These are phyloP conservation scores for Fraxinus sp. DNA, from an alignment of 305 asterid genomes.

Conservation along the genomic window DNA sequence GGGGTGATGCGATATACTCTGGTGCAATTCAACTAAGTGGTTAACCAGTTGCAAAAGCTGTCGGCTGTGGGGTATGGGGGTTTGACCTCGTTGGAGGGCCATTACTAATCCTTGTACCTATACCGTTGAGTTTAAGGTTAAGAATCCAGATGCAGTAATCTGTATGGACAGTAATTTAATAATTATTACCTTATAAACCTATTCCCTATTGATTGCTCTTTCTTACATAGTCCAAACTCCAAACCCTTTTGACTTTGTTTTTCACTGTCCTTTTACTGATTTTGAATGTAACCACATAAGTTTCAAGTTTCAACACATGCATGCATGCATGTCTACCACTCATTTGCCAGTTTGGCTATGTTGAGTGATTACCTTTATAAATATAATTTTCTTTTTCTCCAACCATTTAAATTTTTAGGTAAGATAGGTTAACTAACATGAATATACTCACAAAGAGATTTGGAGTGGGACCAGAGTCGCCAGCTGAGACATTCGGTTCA, in stretches of 20 bases:
- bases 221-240: no score
- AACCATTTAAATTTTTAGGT: no score
- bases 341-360: not conserved
- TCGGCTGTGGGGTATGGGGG: not conserved
- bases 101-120: not conserved
- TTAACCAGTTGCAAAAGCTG: not conserved
- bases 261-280: not conserved
- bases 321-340: not conserved
- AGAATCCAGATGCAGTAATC: not conserved
- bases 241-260: not conserved
- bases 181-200: not conserved
- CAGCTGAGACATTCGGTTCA: no score
- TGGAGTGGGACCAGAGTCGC: no score
- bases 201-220: not conserved
- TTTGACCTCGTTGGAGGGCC: not conserved
- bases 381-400: no score
- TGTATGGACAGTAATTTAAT: not conserved
- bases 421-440: no score
- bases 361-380: not conserved
- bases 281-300: not conserved
- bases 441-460: no score
- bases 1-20: no score
- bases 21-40: no score
- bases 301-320: not conserved
- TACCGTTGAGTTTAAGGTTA: not conserved